Conservation (phyloP, 768 basidiomycete species). For the Tylopilus rubrobrunneus region DNA sequence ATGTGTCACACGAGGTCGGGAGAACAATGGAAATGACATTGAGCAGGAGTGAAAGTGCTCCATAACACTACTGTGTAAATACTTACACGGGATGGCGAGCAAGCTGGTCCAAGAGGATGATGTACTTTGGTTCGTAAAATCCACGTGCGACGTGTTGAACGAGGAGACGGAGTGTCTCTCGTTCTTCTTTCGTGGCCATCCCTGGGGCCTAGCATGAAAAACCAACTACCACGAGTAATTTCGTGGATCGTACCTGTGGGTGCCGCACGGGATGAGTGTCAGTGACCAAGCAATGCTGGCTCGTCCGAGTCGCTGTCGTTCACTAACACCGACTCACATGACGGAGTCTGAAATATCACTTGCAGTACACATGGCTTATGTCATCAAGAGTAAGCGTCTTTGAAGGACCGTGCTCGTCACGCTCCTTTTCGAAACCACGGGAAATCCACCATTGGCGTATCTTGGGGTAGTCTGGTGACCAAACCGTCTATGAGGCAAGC, state of each 20-base stretch:
- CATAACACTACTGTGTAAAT: slow-evolving; percentile 29
- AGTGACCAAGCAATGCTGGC: background rate
- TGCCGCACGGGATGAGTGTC: background rate
- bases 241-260: background rate
- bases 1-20: slow-evolving; percentile 15
- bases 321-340: background rate
- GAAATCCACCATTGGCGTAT: too few species aligned
- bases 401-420: too few species aligned
- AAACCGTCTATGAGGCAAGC: too few species aligned
- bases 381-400: background rate
- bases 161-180: slow-evolving; percentile 78
- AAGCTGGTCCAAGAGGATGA: slow-evolving; percentile 91
- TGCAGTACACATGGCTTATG: background rate
- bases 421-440: too few species aligned
- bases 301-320: background rate
- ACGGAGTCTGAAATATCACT: background rate
- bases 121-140: slow-evolving; percentile 92
- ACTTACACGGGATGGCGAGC: slow-evolving; percentile 94
- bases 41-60: slow-evolving; percentile 16
- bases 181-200: slow-evolving; percentile 75
- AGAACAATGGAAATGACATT: slow-evolving; percentile 11
- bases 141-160: slow-evolving; percentile 91
- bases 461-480: too few species aligned
- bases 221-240: background rate
- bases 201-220: background rate